Percentiles rank a stretch among this genome's conserved stretches.
Conservation (phyloP, 371 early-diverging fungal species). For the Lichtheimia ramosa region DNA sequence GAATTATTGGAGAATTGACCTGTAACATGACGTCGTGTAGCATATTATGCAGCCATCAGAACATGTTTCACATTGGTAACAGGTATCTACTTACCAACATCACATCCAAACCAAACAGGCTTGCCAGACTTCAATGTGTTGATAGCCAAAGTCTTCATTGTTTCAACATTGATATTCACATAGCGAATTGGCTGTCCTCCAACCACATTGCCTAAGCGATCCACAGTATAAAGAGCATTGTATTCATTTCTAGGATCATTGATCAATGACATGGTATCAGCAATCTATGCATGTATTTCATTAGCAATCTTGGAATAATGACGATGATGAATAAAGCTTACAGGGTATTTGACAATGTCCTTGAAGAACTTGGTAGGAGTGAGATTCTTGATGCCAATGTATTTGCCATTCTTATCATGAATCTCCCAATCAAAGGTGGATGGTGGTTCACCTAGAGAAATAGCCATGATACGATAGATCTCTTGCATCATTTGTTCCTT, state of each 20-base stretch:
- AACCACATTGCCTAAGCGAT: constrained; percentile 74
- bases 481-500: constrained; percentile 70
- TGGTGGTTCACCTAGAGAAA: constrained; percentile 80
- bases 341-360: constrained; percentile 63
- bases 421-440: constrained; percentile 69
- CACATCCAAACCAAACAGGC: constrained; percentile 87
- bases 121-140: constrained; percentile 58
- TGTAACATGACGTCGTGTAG: constrained; percentile 3
- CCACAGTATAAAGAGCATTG: constrained; percentile 68
- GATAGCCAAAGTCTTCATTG: constrained; percentile 64
- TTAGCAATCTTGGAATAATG: not conserved
- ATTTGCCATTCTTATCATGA: constrained; percentile 72
- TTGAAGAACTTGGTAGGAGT: constrained; percentile 70
- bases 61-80: not conserved
- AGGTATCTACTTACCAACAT: constrained; percentile 64
- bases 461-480: constrained; percentile 71
- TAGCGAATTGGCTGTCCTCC: constrained; percentile 70
- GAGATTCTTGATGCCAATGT: constrained; percentile 46
- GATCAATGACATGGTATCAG: constrained; percentile 69
- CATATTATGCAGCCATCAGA: not conserved
- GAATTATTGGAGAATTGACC: constrained; percentile 41
- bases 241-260: constrained; percentile 78
- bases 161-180: constrained; percentile 60
- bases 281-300: constrained; percentile 36
- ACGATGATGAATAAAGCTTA: constrained; percentile 21